Base-by-base conservation (phyloP, 2,329 filamentous ascomycete genomes). In the Tolypocladium tropicale region DNA sequence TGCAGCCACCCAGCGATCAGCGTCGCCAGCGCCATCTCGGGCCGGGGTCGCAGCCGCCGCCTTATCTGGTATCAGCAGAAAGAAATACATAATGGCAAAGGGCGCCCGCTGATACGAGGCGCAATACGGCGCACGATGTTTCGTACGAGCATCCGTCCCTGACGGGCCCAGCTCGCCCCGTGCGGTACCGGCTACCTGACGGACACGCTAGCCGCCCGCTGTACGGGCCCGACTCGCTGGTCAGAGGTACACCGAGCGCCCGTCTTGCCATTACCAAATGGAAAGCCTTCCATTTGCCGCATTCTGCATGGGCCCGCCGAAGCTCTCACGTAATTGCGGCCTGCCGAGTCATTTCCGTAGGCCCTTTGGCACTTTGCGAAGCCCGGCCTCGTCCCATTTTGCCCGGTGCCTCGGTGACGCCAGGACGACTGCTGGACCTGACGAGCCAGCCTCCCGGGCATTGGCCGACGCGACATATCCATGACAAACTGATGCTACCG, bases 201-300 rank as follows among this genome's bases (percentile, higher is more conserved):
- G n/a, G n/a, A n/a, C n/a, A n/a, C n/a, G 33, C 33, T 4, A 10
- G 6, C 16, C 16, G 25, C 48, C 46, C 3, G 28, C 51, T 30
- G 25, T 28, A 33, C 51, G 41, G 49, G 18, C 41, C 30, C 23
- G 32, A 28, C 21, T 23, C 34, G 25, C 16, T n/a, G 33, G 50
- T 55, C 43, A 25, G 59, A 55, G 54, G 50, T 36, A n/a, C 55
- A 50, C 30, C 53, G 49, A 37, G 14, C 21, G 50, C 34, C 39
- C 39, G n/a, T 43, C 12, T 23, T 30, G 34, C 59, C 57, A 78
- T 78, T 78, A 78, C 74, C 71, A 76, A 74, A 77, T 75, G 67
- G 70, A 75, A 77, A 74, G 69, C 64, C 65, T 60, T 54, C 58
- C 51, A 28, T 58, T 55, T 56, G 32, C 56, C 54, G 57, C 59